phyloP scores from a whole-genome alignment of 1,139 yeast genomes.

The Hyphopichia pseudoburtonii region DNA sequence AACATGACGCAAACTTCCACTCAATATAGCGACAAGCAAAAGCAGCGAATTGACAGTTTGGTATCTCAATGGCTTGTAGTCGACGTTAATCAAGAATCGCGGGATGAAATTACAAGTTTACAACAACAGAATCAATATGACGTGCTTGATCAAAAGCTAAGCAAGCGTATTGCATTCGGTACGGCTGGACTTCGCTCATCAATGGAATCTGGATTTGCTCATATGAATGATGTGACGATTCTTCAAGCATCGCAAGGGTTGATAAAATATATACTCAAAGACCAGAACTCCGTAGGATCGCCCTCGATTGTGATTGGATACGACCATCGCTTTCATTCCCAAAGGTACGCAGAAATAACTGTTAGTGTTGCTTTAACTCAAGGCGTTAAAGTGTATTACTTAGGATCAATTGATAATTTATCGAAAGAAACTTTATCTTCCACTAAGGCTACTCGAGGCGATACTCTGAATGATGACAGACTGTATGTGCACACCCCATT shows the following conservation, averaged over 20 bases:
- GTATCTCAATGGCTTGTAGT: conserved; percentile 51
- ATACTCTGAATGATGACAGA: conserved; percentile 13
- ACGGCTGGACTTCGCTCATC: conserved; percentile 87
- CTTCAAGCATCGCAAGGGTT: conserved; percentile 92
- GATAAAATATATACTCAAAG: conserved; percentile 52
- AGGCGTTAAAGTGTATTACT: conserved; percentile 68
- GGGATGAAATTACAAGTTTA: conserved; percentile 54
- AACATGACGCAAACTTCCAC: too few species aligned
- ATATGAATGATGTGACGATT: conserved; percentile 89
- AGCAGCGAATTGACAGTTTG: conserved; percentile 25
- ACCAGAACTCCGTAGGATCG: conserved; percentile 8
- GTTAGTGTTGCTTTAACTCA: conserved; percentile 69
- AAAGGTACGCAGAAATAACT: conserved; percentile 74
- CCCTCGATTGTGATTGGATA: conserved; percentile 75
- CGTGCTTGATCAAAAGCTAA: conserved; percentile 51
- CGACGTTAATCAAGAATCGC: conserved; percentile 53
- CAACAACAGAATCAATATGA: conserved; percentile 35
- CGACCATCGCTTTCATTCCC: conserved; percentile 85
- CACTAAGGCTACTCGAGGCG: conserved; percentile 6
- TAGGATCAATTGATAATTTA: conserved; percentile 40
- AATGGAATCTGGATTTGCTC: conserved; percentile 88
- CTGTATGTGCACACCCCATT: conserved; percentile 76
- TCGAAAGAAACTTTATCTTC: conserved; percentile 29
- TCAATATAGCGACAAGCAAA: conserved; percentile 7
- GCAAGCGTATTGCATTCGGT: conserved; percentile 76